Evolutionary conservation across 192 early-diverging fungal genomes (phyloP), one percentile per base, ranked within the genome.

Genomic region (Backusella westeae): DNA sequence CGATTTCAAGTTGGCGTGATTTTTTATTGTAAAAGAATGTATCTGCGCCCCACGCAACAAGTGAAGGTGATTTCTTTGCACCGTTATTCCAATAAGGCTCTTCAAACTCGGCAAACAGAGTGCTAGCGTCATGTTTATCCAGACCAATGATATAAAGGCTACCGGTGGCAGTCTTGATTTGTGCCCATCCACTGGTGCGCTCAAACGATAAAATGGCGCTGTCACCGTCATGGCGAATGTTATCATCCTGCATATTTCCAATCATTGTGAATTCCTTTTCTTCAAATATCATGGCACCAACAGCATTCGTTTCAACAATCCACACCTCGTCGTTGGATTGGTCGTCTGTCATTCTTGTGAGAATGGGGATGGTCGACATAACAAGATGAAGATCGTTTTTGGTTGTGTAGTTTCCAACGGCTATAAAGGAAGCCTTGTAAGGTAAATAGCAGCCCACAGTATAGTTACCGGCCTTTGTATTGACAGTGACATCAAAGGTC

Each of bases 391-490:
- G 75, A 5, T 89, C 87, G 34, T 83, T 87, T 17, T 74, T 32
- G 3, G 87, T 75, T 3, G 75, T 79, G 73, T 94, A 93, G 49
- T 86, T 89, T 14, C 88, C 90, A 3, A 94, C 52, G 0, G 82
- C 90, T 34, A 92, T 87, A 42, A 92, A 91, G 0, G 90, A 91
- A 5, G 78, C 46, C 74, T 92, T 93, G 77, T 89, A 92, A 4
- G 81, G 70, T 15, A 92, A 75, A 46, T 76, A 52, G 46, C 85
- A 84, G 42, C 23, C 77, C 68, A 69, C 82, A 23, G 10, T 70
- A 14, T 73, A 42, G 12, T 52, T 65, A 6, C 74, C 35, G 35
- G 19, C 21, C 7, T 49, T 65, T 38, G 76, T 34, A 5, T 53
- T 39, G 12, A 86, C 34, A 15, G 29, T 70, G 0, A 91, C 63